Conservation (phyloP, 1,139 yeast species). For the Debaryomyces sp. region DNA sequence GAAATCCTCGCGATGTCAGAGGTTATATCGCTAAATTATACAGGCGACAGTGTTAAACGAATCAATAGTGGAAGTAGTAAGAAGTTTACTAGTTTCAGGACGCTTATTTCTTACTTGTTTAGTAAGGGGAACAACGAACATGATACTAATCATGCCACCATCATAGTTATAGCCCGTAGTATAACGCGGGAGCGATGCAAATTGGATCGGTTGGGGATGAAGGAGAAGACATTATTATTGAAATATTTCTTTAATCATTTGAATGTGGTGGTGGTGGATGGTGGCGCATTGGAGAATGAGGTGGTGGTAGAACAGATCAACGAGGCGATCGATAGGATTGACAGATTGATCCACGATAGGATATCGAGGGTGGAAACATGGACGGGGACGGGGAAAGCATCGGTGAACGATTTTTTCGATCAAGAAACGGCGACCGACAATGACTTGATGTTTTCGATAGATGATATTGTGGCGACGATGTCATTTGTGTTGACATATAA, state of each 20-base stretch:
- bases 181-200: slow-evolving; percentile 5
- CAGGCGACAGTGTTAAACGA: neutral
- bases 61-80: neutral
- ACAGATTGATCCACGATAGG: slow-evolving; percentile 35
- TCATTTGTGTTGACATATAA: slow-evolving; percentile 28
- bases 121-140: slow-evolving; percentile 37
- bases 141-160: slow-evolving; percentile 38
- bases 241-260: slow-evolving; percentile 47
- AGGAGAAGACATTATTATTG: slow-evolving; percentile 35
- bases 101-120: slow-evolving; percentile 30
- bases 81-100: slow-evolving; percentile 10
- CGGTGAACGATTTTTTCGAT: slow-evolving; percentile 29
- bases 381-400: slow-evolving; percentile 50
- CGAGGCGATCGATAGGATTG: slow-evolving; percentile 29
- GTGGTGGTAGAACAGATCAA: slow-evolving; percentile 25
- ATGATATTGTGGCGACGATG: slow-evolving; percentile 38
- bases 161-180: slow-evolving; percentile 30
- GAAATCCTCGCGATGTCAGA: slow-evolving; percentile 14
- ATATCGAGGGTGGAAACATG: slow-evolving; percentile 55
- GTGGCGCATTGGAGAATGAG: slow-evolving; percentile 20
- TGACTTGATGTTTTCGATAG: slow-evolving; percentile 17
- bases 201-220: slow-evolving; percentile 24
- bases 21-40: slow-evolving; percentile 12
- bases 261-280: slow-evolving; percentile 36
- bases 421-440: neutral